Evolutionary conservation across 495 filamentous ascomycete species (phyloP), one percentile per base, ranked within the genome.

Genomic region (Acidomyces sp.): DNA sequence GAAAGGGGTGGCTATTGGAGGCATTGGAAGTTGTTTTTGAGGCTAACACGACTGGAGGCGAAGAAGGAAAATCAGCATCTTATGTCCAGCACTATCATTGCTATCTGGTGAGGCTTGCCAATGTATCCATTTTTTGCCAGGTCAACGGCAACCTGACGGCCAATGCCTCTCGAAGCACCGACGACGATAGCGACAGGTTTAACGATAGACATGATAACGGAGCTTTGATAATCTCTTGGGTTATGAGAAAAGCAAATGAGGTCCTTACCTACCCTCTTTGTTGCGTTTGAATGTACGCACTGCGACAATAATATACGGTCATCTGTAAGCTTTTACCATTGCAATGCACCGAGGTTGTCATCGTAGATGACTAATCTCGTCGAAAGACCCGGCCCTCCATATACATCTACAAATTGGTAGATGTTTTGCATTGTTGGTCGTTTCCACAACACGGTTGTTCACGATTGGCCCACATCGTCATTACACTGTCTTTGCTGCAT

Each of bases 1-100:
- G 80, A 55, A 87, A 87, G 3, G 78, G 74, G 4, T 48, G 52
- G 23, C 62, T 58, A 38, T 56, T 64, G 43, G 54, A 54, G 16
- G 78, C 71, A 52, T 78, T 68, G 37, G 78, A 85, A 7, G 70
- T 78, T 32, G 77, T 78, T 57, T 87, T 90, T n/a, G 82, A 81
- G 15, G 80, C 72, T 9, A 88, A 71, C 48, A 87, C 75, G 37
- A 90, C 85, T 92, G n/a, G 28, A 19, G 32, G 32, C 32, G 20
- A 3, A 6, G 18, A 10, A 22, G 21, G 26, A 13, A 4, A 19
- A 21, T 33, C n/a, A 7, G 24, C 5, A 16, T 19, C 20, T 5
- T 16, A 13, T 18, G 7, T 12, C 31, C 7, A 28, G 26, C 26
- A 7, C 26, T 28, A 17, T 15, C 15, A 3, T 16, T 40, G 12